These are phyloP conservation scores for Phytopythium oedochilum DNA, from an alignment of 352 stramenopile species.

Conservation along the genomic window DNA sequence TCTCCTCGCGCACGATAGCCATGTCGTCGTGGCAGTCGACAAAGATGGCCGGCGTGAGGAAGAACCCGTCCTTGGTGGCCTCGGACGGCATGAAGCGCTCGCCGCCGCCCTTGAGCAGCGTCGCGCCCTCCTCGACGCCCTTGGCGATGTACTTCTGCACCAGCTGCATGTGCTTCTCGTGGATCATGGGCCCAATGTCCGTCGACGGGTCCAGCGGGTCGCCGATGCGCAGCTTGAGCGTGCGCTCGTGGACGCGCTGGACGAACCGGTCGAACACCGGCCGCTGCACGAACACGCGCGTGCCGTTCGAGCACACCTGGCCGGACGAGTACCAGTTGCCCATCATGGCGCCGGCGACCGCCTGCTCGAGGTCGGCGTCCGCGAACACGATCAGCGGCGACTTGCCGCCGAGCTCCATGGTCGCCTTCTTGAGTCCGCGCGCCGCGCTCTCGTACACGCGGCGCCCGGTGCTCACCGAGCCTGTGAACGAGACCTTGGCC, in stretches of 20 bases:
- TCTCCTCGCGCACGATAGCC: constrained; percentile 80
- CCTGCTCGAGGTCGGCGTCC: constrained; percentile 78
- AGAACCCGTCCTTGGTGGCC: constrained; percentile 70
- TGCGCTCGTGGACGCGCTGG: constrained; percentile 69
- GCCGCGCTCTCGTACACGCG: constrained; percentile 69
- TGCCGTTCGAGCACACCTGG: constrained; percentile 90
- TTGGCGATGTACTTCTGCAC: constrained; percentile 70
- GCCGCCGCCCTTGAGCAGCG: constrained; percentile 49
- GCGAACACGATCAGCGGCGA: constrained; percentile 86
- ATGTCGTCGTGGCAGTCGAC: constrained; percentile 87
- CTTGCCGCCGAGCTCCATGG: constrained; percentile 90
- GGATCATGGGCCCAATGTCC: constrained; percentile 87
- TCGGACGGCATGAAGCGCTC: constrained; percentile 42
- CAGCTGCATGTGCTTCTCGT: constrained; percentile 69
- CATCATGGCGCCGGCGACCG: constrained; percentile 78
- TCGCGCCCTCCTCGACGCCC: constrained; percentile 53
- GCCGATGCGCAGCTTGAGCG: constrained; percentile 69
- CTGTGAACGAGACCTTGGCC: constrained; percentile 87
- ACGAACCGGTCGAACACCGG: constrained; percentile 84
- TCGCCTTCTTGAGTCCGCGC: constrained; percentile 81
- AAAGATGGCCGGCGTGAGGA: constrained; percentile 89
- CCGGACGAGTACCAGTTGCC: constrained; percentile 86
- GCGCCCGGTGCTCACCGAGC: constrained; percentile 63
- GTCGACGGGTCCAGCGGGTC: constrained; percentile 77
- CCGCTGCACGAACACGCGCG: constrained; percentile 86